Evolutionary conservation across 345 rosid genomes (phyloP).

Genomic region (Aethionema arabicum): DNA sequence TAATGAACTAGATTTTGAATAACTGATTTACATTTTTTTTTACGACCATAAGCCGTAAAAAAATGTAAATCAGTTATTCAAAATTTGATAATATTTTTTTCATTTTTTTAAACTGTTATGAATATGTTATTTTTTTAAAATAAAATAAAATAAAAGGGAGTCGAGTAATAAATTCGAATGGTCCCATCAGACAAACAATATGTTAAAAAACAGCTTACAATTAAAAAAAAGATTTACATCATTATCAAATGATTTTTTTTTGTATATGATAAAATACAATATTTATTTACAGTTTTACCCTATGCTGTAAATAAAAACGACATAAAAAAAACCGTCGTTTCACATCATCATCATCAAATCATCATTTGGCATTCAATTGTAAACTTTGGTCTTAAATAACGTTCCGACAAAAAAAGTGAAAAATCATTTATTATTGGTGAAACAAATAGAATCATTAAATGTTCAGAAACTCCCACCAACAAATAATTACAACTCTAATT

Average conservation of each 20-base stretch:
- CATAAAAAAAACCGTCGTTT: conserved; percentile 19
- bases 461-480: conserved; percentile 24
- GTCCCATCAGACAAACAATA: conserved; percentile 30
- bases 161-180: conserved; percentile 32
- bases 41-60: too few species aligned
- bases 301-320: conserved; percentile 14
- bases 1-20: too few species aligned
- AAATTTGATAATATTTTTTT: too few species aligned
- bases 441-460: conserved; percentile 23
- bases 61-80: too few species aligned
- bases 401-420: conserved; percentile 28
- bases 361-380: conserved; percentile 32
- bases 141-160: too few species aligned
- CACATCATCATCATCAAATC: conserved; percentile 15
- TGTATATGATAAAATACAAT: neutral
- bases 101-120: too few species aligned
- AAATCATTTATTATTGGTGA: too few species aligned
- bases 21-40: too few species aligned
- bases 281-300: conserved; percentile 16
- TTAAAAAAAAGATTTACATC: conserved; percentile 3
- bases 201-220: conserved; percentile 8
- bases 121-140: too few species aligned
- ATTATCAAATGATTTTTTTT: conserved; percentile 30
- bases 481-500: conserved; percentile 24
- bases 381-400: conserved; percentile 11